These are phyloP conservation scores for Clarireedia homoeocarpa DNA, from an alignment of 2,329 filamentous ascomycete genomes.

Conservation along the genomic window DNA sequence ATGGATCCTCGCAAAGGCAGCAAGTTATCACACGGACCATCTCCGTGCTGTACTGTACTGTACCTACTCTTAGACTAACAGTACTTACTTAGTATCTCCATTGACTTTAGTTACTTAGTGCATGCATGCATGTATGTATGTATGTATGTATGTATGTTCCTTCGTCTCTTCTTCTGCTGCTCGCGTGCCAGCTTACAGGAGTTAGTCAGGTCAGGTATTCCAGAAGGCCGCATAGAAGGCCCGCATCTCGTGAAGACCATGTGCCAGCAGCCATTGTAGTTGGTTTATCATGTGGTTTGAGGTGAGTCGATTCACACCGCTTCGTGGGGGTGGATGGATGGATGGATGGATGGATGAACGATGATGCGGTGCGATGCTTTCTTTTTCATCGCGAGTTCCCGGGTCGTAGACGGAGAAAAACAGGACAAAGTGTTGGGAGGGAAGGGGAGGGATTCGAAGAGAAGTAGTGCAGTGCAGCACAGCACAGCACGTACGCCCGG, in stretches of 20 bases:
- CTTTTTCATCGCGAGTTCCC: no score
- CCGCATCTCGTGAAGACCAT: conserved; percentile 1
- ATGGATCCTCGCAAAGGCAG: not conserved
- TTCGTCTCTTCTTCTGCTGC: not conserved
- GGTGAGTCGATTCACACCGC: not conserved
- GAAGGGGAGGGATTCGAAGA: no score
- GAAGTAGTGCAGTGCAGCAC: no score
- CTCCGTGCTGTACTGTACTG: no score
- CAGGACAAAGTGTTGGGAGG: no score
- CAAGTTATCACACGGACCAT: not conserved
- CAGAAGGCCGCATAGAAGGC: conserved; percentile 5
- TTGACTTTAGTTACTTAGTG: no score
- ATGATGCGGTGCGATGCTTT: no score
- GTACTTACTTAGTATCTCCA: no score
- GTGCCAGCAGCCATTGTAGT: not conserved
- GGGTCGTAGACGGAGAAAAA: no score
- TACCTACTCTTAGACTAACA: not conserved
- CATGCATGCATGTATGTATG: not conserved
- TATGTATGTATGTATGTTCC: not conserved
- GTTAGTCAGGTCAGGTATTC: not conserved
- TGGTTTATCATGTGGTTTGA: not conserved
- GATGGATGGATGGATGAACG: no score
- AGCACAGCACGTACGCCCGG: no score
- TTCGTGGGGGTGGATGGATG: not conserved
- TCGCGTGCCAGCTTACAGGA: not conserved